phyloP scores from a whole-genome alignment of 192 early-diverging fungal genomes.

The Linnemannia schmuckeri region DNA sequence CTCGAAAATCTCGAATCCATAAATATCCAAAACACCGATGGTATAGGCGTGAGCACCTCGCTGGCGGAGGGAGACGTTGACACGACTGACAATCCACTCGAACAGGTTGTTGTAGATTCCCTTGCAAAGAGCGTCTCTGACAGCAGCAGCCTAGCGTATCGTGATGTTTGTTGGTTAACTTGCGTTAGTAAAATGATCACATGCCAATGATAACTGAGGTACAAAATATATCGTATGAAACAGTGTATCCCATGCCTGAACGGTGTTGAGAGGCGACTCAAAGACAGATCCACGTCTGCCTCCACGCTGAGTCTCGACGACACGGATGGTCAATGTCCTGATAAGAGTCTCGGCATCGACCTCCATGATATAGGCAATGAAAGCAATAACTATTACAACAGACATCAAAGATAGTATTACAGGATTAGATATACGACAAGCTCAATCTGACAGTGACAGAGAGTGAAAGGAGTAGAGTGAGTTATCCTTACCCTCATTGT shows the following conservation, averaged over 20 bases:
- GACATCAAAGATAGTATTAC: neutral
- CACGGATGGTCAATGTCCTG: constrained; percentile 74
- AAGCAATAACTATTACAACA: constrained; percentile 67
- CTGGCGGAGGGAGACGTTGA: constrained; percentile 89
- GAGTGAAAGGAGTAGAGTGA: neutral
- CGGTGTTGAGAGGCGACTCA: constrained; percentile 90
- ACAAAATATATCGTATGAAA: neutral
- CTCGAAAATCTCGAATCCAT: constrained; percentile 97
- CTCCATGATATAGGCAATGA: constrained; percentile 82
- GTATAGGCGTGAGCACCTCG: constrained; percentile 71
- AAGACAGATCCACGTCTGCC: constrained; percentile 81
- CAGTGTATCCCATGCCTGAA: constrained; percentile 65
- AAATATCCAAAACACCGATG: constrained; percentile 98
- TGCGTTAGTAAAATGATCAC: neutral
- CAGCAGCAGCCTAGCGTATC: constrained; percentile 73
- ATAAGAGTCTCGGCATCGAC: constrained; percentile 68
- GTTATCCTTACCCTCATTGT: constrained; percentile 63
- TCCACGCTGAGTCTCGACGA: constrained; percentile 82
- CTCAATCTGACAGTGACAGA: too few species aligned
- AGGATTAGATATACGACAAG: neutral
- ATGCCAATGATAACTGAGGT: neutral
- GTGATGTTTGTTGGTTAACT: neutral
- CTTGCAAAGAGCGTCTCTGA: constrained; percentile 95
- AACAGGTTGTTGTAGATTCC: constrained; percentile 95
- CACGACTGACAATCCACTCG: constrained; percentile 97